phyloP scores from a whole-genome alignment of 2,329 filamentous ascomycete species.

The Rutstroemia sp. region DNA sequence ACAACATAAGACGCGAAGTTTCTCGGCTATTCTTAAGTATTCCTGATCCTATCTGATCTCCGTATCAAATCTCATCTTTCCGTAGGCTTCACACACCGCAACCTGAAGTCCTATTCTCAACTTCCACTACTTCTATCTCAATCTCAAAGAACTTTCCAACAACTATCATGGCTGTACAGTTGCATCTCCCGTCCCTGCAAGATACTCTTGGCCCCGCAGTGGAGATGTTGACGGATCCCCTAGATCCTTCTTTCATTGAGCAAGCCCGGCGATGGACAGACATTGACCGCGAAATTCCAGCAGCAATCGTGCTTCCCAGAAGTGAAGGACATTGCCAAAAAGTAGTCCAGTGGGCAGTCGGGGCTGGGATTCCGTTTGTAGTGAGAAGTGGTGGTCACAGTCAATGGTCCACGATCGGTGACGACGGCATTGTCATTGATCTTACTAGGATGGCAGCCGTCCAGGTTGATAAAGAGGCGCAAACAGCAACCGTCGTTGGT shows the following conservation, averaged over 20 bases:
- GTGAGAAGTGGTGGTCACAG: slow-evolving; percentile 24
- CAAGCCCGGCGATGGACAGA: slow-evolving; percentile 13
- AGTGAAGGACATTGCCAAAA: slow-evolving; percentile 13
- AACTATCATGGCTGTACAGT: too few relatives aligned
- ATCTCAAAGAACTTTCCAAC: too few relatives aligned
- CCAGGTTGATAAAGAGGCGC: slow-evolving; percentile 14
- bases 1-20: too few relatives aligned
- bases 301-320: slow-evolving; percentile 14
- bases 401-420: slow-evolving; percentile 23
- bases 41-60: too few relatives aligned
- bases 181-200: neutral
- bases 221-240: neutral
- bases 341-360: slow-evolving; percentile 7
- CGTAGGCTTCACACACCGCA: too few relatives aligned
- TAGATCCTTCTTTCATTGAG: slow-evolving; percentile 1
- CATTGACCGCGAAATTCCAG: slow-evolving; percentile 10
- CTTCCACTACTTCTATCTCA: too few relatives aligned
- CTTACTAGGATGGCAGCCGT: slow-evolving; percentile 16
- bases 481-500: slow-evolving; percentile 10
- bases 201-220: neutral
- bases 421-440: slow-evolving; percentile 24
- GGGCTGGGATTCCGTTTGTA: slow-evolving; percentile 17
- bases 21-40: too few relatives aligned
- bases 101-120: too few relatives aligned
- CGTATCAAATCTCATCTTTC: too few relatives aligned